Base-by-base conservation (phyloP, 129 eudicot genomes). In the Dittrichia graveolens region DNA sequence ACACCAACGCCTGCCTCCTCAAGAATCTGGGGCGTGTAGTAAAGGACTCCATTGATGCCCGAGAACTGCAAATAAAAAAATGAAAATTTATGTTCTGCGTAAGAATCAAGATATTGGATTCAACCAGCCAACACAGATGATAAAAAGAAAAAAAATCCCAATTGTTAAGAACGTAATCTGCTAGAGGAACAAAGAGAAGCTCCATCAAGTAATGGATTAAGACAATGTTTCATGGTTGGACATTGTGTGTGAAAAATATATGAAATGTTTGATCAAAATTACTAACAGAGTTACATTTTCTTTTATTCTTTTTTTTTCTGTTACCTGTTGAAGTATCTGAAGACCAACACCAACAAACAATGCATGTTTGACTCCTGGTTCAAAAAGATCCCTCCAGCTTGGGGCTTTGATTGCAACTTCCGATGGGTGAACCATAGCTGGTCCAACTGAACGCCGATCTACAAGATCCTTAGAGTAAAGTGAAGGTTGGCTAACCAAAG, bases 391-490 rank as follows among this genome's bases (percentile, higher is more conserved):
- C 19, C 46, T 49, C 60, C 60, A 69, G 34, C 61, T 69, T 9
- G 63, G 35, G 19, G 62, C 74, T 53, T 52, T 69, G 48, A 55
- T 39, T 7, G 63, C 74, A 8, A 62, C 48, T 50, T 69, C 61
- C 24, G 74, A 39, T 7, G 74, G 74, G 37, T 52, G 74, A 15
- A 69, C 52, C 61, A 69, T 69, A n/a, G 61, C 74, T 9, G 61
- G 47, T 52, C 74, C 74, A 41, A 52, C 61, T 7, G 63, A 62
- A 12, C 53, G 61, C 16, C 50, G 74, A 8, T 52, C 74, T 14
- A 52, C 38, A 48, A 69, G 74, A 48, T 69, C 74, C 16, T 69
- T 52, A 7, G 61, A 69, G n/a, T 69, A 52, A 69, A 69, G 74
- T 3, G 61, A 63, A 2, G 74, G 61, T 10, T 52, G 74, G n/a